Conservation (phyloP, 805 yeast genomes). For the Spathaspora arborariae region DNA sequence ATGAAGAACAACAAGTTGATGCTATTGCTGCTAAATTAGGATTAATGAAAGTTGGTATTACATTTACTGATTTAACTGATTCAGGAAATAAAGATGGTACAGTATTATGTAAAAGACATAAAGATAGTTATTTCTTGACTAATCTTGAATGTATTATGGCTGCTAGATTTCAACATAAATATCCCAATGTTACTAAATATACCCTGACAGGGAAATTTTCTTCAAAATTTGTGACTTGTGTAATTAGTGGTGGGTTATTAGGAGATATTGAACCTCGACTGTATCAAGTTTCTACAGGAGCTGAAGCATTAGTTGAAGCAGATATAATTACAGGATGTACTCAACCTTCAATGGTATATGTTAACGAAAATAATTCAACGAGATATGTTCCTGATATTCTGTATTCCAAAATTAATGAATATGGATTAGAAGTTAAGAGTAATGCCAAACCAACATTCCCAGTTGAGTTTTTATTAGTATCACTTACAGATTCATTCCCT, state of each 20-base stretch:
- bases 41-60: constrained; percentile 69
- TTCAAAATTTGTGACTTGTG: constrained; percentile 91
- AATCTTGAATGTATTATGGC: constrained; percentile 86
- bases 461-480: constrained; percentile 81
- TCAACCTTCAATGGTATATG: constrained; percentile 81
- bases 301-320: constrained; percentile 84
- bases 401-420: constrained; percentile 81
- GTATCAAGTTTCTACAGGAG: constrained; percentile 84
- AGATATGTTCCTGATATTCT: constrained; percentile 95
- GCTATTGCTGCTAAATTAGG: constrained; percentile 57
- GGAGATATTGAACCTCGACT: constrained; percentile 90
- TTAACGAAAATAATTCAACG: constrained; percentile 65
- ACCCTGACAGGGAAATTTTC: constrained; percentile 64
- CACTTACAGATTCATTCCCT: constrained; percentile 92
- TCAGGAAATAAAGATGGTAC: constrained; percentile 83
- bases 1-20: constrained; percentile 51
- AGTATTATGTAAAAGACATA: constrained; percentile 89
- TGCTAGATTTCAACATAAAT: constrained; percentile 65
- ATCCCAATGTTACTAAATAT: constrained; percentile 63
- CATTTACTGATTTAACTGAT: constrained; percentile 88
- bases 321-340: constrained; percentile 85
- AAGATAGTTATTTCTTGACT: constrained; percentile 83
- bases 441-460: constrained; percentile 92
- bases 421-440: constrained; percentile 79
- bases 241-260: constrained; percentile 79